Percentiles rank a stretch among this genome's conserved stretches.
Conservation (phyloP, 2,329 filamentous ascomycete genomes). For the Epichloe sp. region DNA sequence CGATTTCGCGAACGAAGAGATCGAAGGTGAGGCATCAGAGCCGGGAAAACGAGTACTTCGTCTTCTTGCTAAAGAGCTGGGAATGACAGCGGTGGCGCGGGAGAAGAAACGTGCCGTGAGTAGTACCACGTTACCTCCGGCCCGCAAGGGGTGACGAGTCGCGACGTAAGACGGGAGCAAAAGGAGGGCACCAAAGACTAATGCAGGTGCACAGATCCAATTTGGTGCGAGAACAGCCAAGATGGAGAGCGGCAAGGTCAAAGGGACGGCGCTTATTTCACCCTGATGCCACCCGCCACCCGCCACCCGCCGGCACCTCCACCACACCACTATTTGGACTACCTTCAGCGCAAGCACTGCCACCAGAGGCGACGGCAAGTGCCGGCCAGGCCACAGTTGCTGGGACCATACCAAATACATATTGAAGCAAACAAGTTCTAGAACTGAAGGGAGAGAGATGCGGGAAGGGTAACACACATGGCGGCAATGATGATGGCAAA, state of each 20-base stretch:
- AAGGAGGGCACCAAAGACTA: background rate
- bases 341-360: background rate
- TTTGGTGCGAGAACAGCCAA: conserved; percentile 75
- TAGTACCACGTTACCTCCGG: background rate
- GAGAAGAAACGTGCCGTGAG: conserved; percentile 58
- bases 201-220: conserved; percentile 46
- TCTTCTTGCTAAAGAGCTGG: conserved; percentile 60
- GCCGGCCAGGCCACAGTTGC: background rate
- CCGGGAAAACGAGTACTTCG: conserved; percentile 72
- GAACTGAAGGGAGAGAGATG: background rate
- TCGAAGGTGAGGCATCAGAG: conserved; percentile 29
- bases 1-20: conserved; percentile 52
- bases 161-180: background rate
- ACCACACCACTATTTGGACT: background rate
- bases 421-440: background rate
- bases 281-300: conserved; percentile 19
- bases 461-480: background rate
- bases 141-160: background rate
- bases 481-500: conserved; percentile 50
- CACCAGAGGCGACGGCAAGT: background rate
- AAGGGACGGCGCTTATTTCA: conserved; percentile 50
- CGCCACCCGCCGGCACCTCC: background rate
- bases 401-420: too few species aligned
- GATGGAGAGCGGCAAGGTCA: conserved; percentile 58
- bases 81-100: conserved; percentile 56